These are phyloP conservation scores for Mimosa bimucronata DNA, from an alignment of 306 rosid genomes.

Conservation along the genomic window DNA sequence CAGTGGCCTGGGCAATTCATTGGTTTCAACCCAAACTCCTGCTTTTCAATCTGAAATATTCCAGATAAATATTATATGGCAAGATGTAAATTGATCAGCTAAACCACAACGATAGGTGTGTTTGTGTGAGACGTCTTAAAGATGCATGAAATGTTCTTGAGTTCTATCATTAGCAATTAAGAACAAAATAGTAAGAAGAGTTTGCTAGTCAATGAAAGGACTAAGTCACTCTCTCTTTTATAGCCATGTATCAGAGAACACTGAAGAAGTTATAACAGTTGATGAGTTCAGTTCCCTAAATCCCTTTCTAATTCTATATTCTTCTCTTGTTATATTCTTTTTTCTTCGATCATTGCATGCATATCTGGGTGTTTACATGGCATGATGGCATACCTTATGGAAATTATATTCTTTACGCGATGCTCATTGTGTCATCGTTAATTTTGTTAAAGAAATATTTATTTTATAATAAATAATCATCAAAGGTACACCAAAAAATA, in stretches of 20 bases:
- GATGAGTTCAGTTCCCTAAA: not conserved
- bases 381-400: conserved; percentile 58
- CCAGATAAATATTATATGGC: conserved; percentile 4
- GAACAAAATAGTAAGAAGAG: not conserved
- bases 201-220: not conserved
- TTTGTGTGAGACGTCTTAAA: not conserved
- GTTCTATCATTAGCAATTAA: not conserved
- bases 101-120: not conserved
- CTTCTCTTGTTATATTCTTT: not conserved
- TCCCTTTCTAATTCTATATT: not conserved
- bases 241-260: not conserved
- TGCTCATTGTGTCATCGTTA: no score
- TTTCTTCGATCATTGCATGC: not conserved
- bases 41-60: conserved; percentile 79
- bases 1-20: conserved; percentile 99
- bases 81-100: not conserved
- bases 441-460: no score
- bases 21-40: conserved; percentile 96
- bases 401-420: no score
- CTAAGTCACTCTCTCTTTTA: not conserved
- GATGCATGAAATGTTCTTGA: not conserved
- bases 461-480: no score
- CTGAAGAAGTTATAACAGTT: not conserved
- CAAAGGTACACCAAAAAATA: no score
- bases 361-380: not conserved